phyloP scores from a whole-genome alignment of 1,284 basidiomycete species.

The Pterulicium gracile region DNA sequence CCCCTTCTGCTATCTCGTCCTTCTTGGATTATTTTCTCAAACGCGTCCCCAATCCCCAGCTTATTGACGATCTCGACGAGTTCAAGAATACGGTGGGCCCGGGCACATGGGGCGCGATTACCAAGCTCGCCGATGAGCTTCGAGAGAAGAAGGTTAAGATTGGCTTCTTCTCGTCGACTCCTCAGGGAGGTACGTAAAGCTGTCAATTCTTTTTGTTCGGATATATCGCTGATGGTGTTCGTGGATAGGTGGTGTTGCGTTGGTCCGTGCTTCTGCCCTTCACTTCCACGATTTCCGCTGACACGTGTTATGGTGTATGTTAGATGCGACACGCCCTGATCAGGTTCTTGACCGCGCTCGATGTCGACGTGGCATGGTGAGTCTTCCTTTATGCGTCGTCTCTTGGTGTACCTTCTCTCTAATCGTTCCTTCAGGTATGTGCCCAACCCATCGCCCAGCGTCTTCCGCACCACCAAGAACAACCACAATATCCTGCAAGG shows the following conservation, averaged over 20 bases:
- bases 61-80: constrained; percentile 66
- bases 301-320: constrained; percentile 13
- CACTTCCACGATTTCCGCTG: constrained; percentile 4
- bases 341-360: constrained; percentile 67
- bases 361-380: constrained; percentile 74
- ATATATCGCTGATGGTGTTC: not conserved
- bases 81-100: constrained; percentile 55
- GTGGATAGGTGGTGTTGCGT: constrained; percentile 68
- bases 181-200: constrained; percentile 60
- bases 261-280: constrained; percentile 37
- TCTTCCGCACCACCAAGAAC: constrained; percentile 88
- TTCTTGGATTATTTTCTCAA: not conserved
- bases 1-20: not conserved
- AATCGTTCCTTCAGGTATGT: constrained; percentile 53
- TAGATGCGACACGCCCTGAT: constrained; percentile 86
- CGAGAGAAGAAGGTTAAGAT: constrained; percentile 77
- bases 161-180: constrained; percentile 84
- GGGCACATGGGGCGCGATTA: constrained; percentile 69
- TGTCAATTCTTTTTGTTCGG: constrained; percentile 8
- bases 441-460: constrained; percentile 74
- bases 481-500: constrained; percentile 87
- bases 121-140: constrained; percentile 71
- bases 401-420: constrained; percentile 5
- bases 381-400: constrained; percentile 13
- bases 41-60: constrained; percentile 9